Base-by-base conservation (phyloP, 192 early-diverging fungal genomes). In the Umbelopsis vinacea region DNA sequence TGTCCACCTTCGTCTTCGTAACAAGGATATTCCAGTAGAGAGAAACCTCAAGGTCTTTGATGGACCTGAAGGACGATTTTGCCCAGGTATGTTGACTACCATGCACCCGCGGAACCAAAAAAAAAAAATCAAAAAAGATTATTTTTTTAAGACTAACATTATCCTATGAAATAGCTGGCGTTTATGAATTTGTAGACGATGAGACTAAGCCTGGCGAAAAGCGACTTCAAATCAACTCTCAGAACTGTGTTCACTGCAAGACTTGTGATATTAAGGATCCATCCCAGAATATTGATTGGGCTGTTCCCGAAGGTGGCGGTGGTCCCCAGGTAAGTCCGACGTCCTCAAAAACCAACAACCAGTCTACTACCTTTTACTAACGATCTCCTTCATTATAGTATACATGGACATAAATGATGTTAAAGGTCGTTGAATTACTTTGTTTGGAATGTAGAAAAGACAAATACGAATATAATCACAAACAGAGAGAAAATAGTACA, bases 211-310 rank as follows among this genome's bases (percentile, higher is more conserved):
- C 95, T 4, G 94, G 92, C 7, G 55, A 94, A 72, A 94, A 97
- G 85, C 87, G 95, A 14, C 92, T 98, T 79, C 96, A 98, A 85
- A 97, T 99, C 80, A 98, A 99, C 79, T 92, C 90, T 48, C 91
- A 93, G 76, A 98, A 99, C 82, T 99, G 97, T 77, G 95, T 99
- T 54, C 97, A 99, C 82, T 99, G 97, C 91, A 99, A 99, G 87
- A 99, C 97, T 0, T 99, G 97, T 74, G 96, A 99, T 79, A 99
- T 99, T 78, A 99, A 99, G 82, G 97, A 99, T 79, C 96, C 96
- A 23, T 91, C 93, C 40, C 97, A 99, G 83, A 98, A 99, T 81
- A 98, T 99, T 83, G 92, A 98, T 81, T 99, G 97, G 97, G 93
- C 93, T 19, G 94, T 95, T 21, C 96, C 97, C 15, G 92, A 95